These are phyloP conservation scores for Cydonia oblonga DNA, from an alignment of 331 rosid genomes.

Conservation along the genomic window DNA sequence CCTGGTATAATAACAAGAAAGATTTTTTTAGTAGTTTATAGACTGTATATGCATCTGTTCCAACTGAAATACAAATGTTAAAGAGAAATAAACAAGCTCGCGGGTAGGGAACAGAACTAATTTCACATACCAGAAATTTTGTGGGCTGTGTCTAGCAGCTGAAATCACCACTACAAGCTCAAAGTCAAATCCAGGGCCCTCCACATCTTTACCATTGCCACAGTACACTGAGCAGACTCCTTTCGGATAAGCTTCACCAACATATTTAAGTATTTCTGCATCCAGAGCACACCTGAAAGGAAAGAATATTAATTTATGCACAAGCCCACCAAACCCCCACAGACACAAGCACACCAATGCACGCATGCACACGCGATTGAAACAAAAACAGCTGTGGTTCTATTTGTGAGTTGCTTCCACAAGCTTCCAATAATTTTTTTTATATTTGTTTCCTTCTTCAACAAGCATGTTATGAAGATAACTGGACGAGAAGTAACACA, in stretches of 20 bases:
- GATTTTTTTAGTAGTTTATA: background rate
- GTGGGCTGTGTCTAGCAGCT: conserved; percentile 88
- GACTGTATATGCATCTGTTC: background rate
- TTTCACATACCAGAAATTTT: conserved; percentile 83
- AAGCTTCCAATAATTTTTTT: background rate
- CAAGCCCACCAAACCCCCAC: background rate
- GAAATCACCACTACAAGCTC: conserved; percentile 88
- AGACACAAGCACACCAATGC: background rate
- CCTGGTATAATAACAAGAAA: background rate
- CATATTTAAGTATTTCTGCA: conserved; percentile 68
- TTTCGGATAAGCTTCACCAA: conserved; percentile 86
- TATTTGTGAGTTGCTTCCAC: background rate
- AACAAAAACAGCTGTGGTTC: background rate
- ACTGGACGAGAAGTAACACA: background rate
- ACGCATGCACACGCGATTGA: background rate
- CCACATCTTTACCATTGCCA: conserved; percentile 66
- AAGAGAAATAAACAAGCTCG: background rate
- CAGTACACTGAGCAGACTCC: conserved; percentile 84
- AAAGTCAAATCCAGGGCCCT: conserved; percentile 78
- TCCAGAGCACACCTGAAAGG: conserved; percentile 58
- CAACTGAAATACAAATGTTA: background rate
- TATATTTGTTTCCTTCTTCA: background rate
- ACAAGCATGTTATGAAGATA: background rate
- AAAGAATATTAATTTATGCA: background rate
- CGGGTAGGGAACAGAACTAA: conserved; percentile 1